These are phyloP conservation scores for Lophiotrema nucula DNA, from an alignment of 495 filamentous ascomycete species.

Conservation along the genomic window DNA sequence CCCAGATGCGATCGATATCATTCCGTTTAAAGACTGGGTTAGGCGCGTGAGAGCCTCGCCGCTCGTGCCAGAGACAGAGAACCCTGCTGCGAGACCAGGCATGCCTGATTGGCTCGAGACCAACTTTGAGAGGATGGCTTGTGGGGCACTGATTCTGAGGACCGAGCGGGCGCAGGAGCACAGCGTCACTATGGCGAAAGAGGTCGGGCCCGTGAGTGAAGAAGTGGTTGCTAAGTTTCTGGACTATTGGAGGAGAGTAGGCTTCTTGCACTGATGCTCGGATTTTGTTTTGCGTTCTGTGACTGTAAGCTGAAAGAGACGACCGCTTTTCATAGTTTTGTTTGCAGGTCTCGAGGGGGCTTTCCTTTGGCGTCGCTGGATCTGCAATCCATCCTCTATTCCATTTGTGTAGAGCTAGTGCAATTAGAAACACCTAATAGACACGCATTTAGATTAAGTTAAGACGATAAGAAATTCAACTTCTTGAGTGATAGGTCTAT, in stretches of 20 bases:
- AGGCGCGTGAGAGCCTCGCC: neutral
- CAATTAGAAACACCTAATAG: neutral
- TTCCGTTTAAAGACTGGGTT: neutral
- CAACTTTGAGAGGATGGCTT: neutral
- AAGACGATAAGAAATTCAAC: too few relatives aligned
- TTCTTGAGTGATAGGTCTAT: too few relatives aligned
- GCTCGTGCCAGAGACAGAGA: neutral
- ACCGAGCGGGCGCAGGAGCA: neutral
- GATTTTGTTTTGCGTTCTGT: neutral
- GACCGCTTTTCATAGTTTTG: neutral
- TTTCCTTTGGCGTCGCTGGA: neutral
- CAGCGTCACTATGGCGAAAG: constrained; percentile 1
- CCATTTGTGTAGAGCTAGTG: neutral
- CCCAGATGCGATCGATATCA: neutral
- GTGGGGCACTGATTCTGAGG: neutral
- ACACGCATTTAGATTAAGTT: neutral
- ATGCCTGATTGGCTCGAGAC: neutral
- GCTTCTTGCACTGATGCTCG: neutral
- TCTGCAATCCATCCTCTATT: neutral
- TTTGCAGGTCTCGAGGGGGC: neutral
- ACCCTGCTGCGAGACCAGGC: neutral
- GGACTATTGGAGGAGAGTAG: neutral
- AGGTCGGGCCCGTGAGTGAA: neutral
- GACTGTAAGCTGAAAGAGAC: neutral
- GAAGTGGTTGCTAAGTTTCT: neutral